phyloP scores from a whole-genome alignment of 2,329 filamentous ascomycete species.

The Fusarium agapanthi region DNA sequence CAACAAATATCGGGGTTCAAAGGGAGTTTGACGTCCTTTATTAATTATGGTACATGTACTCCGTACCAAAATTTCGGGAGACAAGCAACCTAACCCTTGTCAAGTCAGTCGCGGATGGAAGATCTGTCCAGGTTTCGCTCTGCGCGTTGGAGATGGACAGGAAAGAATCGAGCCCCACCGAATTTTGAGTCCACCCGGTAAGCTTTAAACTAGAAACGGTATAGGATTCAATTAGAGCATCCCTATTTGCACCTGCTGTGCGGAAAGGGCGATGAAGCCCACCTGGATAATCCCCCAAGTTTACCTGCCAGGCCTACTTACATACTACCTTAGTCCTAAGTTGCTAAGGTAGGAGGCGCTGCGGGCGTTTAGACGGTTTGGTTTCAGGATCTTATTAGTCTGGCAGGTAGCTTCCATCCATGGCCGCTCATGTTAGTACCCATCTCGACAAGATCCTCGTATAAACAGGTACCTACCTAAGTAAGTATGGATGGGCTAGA shows the following conservation, averaged over 20 bases:
- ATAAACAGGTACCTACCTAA: background rate
- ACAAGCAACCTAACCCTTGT: slow-evolving; percentile 25
- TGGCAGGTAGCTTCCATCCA: background rate
- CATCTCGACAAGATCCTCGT: slow-evolving; percentile 1
- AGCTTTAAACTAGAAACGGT: slow-evolving; percentile 4
- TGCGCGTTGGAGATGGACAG: slow-evolving; percentile 21
- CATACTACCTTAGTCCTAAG: background rate
- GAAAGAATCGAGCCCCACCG: slow-evolving; percentile 1
- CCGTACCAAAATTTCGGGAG: slow-evolving; percentile 28
- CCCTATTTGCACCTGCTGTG: background rate
- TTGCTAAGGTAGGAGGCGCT: background rate
- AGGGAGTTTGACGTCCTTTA: background rate
- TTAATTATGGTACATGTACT: background rate
- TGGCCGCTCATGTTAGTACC: background rate
- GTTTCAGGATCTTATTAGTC: background rate
- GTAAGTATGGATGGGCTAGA: too few species aligned
- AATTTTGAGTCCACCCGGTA: background rate
- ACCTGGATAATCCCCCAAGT: background rate
- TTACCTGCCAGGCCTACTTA: background rate
- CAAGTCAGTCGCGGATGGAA: slow-evolving; percentile 27
- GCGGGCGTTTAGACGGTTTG: background rate
- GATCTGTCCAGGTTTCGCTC: slow-evolving; percentile 23
- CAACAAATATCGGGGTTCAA: background rate
- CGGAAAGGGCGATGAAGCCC: background rate
- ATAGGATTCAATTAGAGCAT: slow-evolving; percentile 17